A percentile compares a stretch with the other conserved stretches of the same genome.
phyloP scores from a whole-genome alignment of 495 filamentous ascomycete species.

The Neurospora africana region DNA sequence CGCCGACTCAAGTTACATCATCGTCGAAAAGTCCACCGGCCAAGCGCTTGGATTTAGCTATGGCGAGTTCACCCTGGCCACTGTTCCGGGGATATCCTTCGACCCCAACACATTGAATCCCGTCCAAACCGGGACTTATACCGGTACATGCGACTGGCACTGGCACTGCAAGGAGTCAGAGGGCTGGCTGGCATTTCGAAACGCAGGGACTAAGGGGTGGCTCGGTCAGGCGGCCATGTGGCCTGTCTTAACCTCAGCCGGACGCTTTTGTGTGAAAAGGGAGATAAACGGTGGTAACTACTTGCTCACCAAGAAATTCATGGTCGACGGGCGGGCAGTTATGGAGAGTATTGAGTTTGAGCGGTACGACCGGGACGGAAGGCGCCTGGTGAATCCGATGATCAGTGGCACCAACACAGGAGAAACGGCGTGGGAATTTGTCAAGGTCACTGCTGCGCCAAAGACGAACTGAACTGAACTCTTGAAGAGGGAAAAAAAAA shows the following conservation, averaged over 20 bases:
- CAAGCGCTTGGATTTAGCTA: background rate
- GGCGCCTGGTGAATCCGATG: background rate
- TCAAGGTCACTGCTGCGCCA: background rate
- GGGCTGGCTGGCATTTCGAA: background rate
- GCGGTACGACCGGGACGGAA: background rate
- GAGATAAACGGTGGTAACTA: background rate
- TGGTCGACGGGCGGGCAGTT: background rate
- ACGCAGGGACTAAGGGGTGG: background rate
- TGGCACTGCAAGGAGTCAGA: background rate
- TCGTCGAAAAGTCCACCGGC: background rate
- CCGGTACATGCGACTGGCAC: background rate
- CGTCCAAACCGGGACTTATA: background rate
- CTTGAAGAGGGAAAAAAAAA: background rate
- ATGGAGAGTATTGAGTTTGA: background rate
- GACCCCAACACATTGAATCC: background rate
- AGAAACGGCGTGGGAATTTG: background rate
- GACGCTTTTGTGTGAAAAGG: background rate
- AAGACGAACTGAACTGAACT: background rate
- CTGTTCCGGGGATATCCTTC: background rate
- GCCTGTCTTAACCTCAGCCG: background rate
- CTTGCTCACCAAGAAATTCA: background rate
- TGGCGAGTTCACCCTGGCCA: background rate
- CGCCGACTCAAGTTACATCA: background rate
- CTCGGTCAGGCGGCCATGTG: background rate
- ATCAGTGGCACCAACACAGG: background rate